Evolutionary conservation across 306 rosid species (phyloP).

Genomic region (Cicer pinnatifidum): DNA sequence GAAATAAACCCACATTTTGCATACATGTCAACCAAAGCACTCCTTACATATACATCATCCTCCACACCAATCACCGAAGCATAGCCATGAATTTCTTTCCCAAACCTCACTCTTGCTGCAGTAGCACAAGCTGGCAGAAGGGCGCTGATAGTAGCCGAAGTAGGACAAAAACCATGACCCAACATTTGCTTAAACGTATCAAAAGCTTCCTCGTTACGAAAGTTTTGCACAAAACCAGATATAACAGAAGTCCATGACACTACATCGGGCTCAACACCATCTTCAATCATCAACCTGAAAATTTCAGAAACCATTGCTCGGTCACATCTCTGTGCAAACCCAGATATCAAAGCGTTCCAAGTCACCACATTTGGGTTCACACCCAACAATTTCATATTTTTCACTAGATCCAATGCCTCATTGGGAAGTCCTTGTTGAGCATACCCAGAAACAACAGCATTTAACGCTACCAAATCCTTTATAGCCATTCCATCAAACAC

Average conservation of each 20-base stretch:
- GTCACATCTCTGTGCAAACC: slow-evolving; percentile 77
- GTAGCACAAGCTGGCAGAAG: slow-evolving; percentile 82
- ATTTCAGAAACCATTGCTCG: slow-evolving; percentile 55
- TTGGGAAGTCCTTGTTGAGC: slow-evolving; percentile 61
- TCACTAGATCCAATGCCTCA: slow-evolving; percentile 65
- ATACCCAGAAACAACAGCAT: slow-evolving; percentile 79
- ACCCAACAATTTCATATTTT: slow-evolving; percentile 55
- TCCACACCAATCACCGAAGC: slow-evolving; percentile 67
- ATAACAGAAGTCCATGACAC: slow-evolving; percentile 85
- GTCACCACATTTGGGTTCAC: slow-evolving; percentile 68
- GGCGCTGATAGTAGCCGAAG: slow-evolving; percentile 77
- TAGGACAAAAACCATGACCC: slow-evolving; percentile 62
- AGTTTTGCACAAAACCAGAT: slow-evolving; percentile 83
- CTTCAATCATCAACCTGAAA: slow-evolving; percentile 57
- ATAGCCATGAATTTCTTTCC: slow-evolving; percentile 76
- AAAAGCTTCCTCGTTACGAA: slow-evolving; percentile 67
- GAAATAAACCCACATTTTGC: slow-evolving; percentile 86
- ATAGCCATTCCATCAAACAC: slow-evolving; percentile 64
- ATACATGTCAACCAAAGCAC: slow-evolving; percentile 91
- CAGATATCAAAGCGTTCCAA: slow-evolving; percentile 79
- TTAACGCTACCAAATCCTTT: slow-evolving; percentile 79
- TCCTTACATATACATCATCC: slow-evolving; percentile 70
- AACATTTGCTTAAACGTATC: slow-evolving; percentile 65
- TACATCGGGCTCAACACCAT: slow-evolving; percentile 74
- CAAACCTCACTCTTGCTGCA: slow-evolving; percentile 57